Evolutionary conservation across 2,329 filamentous ascomycete genomes (phyloP).

Genomic region (Zymoseptoria passerinii): DNA sequence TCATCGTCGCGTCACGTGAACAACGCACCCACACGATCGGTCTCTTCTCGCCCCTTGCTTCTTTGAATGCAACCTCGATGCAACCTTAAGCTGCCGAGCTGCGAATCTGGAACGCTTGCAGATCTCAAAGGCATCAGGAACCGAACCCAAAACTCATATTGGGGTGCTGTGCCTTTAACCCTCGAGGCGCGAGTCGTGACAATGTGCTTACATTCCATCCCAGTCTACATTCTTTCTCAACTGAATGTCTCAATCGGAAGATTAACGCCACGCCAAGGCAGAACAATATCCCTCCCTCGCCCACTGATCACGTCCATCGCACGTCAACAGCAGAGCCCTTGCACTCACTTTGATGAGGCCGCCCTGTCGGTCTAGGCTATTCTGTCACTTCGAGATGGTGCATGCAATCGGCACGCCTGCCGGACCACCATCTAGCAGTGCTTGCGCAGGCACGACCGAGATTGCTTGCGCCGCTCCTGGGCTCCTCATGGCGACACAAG

Average conservation of each 20-base stretch:
- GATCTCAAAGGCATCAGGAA: not conserved
- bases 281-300: conserved; percentile 21
- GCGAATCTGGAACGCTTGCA: not conserved
- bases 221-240: conserved; percentile 18
- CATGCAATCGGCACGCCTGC: conserved; percentile 22
- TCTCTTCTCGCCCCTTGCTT: not conserved
- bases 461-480: conserved; percentile 24
- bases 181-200: conserved; percentile 5
- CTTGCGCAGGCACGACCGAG: conserved; percentile 23
- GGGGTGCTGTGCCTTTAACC: not conserved
- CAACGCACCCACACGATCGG: not conserved
- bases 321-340: conserved; percentile 24
- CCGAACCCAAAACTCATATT: not conserved
- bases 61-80: not conserved
- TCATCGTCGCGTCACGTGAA: not conserved
- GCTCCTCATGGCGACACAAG: conserved; percentile 24
- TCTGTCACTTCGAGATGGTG: conserved; percentile 10
- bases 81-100: not conserved
- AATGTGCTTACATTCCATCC: conserved; percentile 23
- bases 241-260: conserved; percentile 19
- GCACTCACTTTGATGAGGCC: conserved; percentile 23
- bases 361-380: conserved; percentile 14
- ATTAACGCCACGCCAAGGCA: conserved; percentile 23
- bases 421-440: conserved; percentile 22
- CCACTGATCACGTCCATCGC: conserved; percentile 12